Percentiles rank a stretch among this genome's conserved stretches.
Evolutionary conservation across 805 yeast genomes (phyloP).

Genomic region (Kazachstania kunashirensis): DNA sequence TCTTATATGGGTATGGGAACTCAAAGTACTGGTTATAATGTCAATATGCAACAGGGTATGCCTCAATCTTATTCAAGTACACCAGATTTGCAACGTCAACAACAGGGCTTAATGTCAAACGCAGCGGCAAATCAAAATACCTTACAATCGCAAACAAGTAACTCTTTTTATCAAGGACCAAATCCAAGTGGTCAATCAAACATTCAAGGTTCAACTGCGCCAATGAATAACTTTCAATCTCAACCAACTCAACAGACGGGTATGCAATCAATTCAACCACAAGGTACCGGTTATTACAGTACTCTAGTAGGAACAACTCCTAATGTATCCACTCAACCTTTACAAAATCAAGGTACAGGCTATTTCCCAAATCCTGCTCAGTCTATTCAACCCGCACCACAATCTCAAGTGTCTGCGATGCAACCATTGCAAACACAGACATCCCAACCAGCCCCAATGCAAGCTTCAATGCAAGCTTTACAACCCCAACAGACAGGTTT

Average conservation of each 20-base stretch:
- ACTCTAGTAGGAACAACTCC: conserved; percentile 17
- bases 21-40: conserved; percentile 6
- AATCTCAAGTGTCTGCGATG: conserved; percentile 3
- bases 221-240: conserved; percentile 11
- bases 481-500: conserved; percentile 38
- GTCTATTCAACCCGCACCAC: conserved; percentile 16
- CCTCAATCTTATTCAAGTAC: neutral
- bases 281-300: conserved; percentile 28
- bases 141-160: conserved; percentile 4
- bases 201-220: conserved; percentile 2
- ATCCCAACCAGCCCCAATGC: conserved; percentile 1
- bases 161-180: conserved; percentile 5
- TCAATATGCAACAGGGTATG: conserved; percentile 2
- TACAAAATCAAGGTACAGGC: conserved; percentile 35
- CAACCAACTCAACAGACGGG: conserved; percentile 6
- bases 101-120: neutral
- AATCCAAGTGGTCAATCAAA: conserved; percentile 5
- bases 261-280: conserved; percentile 19
- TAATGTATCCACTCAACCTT: conserved; percentile 14
- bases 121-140: neutral
- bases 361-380: conserved; percentile 26
- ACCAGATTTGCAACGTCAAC: conserved; percentile 17
- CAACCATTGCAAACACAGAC: conserved; percentile 26
- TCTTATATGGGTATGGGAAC: conserved; percentile 2
- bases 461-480: conserved; percentile 16